These are phyloP conservation scores for Ramaria sp. DNA, from an alignment of 768 basidiomycete genomes.

Conservation along the genomic window DNA sequence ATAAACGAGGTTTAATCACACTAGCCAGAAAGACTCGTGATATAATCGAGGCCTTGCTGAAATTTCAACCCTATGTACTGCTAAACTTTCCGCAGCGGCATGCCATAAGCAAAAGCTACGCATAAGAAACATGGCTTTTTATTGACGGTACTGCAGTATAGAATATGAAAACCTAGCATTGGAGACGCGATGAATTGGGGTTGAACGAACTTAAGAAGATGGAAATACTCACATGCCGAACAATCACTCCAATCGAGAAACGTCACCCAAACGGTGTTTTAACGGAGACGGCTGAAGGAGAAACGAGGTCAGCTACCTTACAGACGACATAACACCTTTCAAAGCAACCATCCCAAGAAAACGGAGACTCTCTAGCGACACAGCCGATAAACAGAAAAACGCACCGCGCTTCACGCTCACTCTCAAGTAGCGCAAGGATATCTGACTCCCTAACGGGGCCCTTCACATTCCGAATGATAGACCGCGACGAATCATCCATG, in stretches of 20 bases:
- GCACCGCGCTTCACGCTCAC: conserved; percentile 98
- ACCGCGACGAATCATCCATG: conserved; percentile 92
- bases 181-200: neutral
- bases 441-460: conserved; percentile 95
- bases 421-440: conserved; percentile 92
- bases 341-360: neutral
- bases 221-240: neutral
- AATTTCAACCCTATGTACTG: too few species aligned
- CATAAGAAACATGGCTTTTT: neutral
- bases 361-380: neutral
- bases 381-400: conserved; percentile 23
- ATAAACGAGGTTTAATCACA: too few species aligned
- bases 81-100: too few species aligned
- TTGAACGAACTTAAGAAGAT: neutral
- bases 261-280: conserved; percentile 9
- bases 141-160: neutral
- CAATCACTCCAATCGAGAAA: neutral
- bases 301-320: neutral
- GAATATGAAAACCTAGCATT: neutral
- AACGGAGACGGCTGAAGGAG: conserved; percentile 23
- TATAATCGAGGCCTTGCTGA: too few species aligned
- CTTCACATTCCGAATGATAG: conserved; percentile 98
- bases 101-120: too few species aligned
- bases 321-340: neutral
- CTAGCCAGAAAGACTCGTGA: too few species aligned